phyloP scores from a whole-genome alignment of 176 grass and related monocot genomes.

The Musa schizocarpa region DNA sequence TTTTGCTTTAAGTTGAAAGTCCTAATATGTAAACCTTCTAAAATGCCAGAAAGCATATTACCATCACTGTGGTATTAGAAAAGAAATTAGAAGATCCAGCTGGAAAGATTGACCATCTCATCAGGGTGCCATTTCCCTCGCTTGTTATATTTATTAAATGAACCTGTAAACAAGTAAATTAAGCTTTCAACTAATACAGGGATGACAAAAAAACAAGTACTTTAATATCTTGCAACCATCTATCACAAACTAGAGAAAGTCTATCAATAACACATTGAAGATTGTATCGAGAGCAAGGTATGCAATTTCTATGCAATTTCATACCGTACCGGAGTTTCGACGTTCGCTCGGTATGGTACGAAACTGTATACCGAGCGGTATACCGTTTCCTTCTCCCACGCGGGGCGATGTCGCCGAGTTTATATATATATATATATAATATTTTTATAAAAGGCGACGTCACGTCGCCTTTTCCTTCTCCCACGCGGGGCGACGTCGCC shows the following conservation, averaged over 20 bases:
- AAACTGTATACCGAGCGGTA: too few species aligned
- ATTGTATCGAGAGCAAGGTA: neutral
- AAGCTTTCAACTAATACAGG: neutral
- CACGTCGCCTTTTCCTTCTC: too few species aligned
- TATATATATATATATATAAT: too few species aligned
- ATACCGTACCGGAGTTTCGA: too few species aligned
- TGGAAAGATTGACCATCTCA: constrained; percentile 79
- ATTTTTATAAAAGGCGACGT: too few species aligned
- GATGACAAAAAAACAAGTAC: constrained; percentile 6
- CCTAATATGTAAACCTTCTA: constrained; percentile 14
- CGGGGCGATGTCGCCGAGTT: too few species aligned
- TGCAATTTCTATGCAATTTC: too few species aligned
- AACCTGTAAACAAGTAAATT: constrained; percentile 46
- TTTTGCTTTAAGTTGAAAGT: neutral
- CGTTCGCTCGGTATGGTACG: too few species aligned
- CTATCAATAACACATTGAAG: neutral
- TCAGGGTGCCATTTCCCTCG: constrained; percentile 66
- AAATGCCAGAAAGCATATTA: constrained; percentile 29
- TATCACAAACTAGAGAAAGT: neutral
- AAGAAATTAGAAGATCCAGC: constrained; percentile 74
- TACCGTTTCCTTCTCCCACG: too few species aligned
- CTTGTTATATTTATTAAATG: constrained; percentile 66
- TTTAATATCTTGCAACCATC: neutral
- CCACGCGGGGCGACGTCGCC: too few species aligned
- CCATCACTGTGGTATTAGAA: constrained; percentile 84